phyloP scores from a whole-genome alignment of 2,329 filamentous ascomycete species.

The Akanthomyces muscarius region DNA sequence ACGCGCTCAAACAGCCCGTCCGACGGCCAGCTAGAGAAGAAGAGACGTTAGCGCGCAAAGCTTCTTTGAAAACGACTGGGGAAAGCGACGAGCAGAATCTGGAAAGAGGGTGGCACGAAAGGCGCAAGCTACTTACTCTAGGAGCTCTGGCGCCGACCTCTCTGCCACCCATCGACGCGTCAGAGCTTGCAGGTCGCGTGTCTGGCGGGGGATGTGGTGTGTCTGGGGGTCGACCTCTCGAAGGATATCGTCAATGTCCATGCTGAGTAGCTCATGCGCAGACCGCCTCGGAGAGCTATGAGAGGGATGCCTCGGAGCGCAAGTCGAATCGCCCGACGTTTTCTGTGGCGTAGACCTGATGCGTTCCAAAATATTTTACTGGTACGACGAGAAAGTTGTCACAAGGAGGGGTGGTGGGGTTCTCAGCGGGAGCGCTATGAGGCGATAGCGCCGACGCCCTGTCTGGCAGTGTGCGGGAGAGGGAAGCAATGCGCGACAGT shows the following conservation, averaged over 20 bases:
- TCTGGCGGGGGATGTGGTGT: slow-evolving; percentile 53
- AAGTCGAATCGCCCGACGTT: background rate
- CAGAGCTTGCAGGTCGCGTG: slow-evolving; percentile 77
- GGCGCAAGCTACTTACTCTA: slow-evolving; percentile 56
- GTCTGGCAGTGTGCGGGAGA: too few species aligned
- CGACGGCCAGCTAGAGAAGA: slow-evolving; percentile 53
- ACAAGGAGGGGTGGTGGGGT: too few species aligned
- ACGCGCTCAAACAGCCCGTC: slow-evolving; percentile 76
- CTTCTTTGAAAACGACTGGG: background rate
- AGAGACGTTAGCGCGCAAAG: background rate
- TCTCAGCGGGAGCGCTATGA: too few species aligned
- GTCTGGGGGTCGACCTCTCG: slow-evolving; percentile 63
- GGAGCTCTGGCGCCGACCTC: slow-evolving; percentile 81
- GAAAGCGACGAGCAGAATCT: background rate
- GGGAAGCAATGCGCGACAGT: too few species aligned
- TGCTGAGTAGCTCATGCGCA: slow-evolving; percentile 29
- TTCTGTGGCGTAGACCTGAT: background rate
- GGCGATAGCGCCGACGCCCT: too few species aligned
- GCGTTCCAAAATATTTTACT: too few species aligned
- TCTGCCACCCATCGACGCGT: slow-evolving; percentile 94
- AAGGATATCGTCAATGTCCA: slow-evolving; percentile 80
- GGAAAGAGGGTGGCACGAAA: background rate
- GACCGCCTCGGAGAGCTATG: background rate
- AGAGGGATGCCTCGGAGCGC: background rate
- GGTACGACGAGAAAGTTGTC: too few species aligned